Evolutionary conservation across 805 yeast species (phyloP), one percentile per base, ranked within the genome.

Genomic region (Lipomyces yamadae): DNA sequence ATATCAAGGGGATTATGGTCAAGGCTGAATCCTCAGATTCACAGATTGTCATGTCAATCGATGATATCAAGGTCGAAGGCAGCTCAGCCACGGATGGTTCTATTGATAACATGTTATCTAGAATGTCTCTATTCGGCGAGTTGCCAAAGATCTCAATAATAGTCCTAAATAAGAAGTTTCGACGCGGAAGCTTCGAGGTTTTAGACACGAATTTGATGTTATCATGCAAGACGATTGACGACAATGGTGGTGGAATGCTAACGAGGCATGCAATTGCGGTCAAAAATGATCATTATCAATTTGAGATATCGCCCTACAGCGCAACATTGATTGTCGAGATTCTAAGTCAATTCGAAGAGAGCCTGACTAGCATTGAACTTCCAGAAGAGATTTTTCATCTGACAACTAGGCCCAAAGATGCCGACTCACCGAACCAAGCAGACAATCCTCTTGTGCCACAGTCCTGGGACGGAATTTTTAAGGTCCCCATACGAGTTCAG

Each of bases 311-410:
- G 37, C 71, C 70, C n/a, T 62, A 54, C 32, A 66, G 70, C 24
- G 61, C 63, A 13, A 68, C 70, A 10, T 37, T 63, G 33, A 60
- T 67, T 59, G 71, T 68, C 2, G 64, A 65, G 35, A 61, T 68
- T 30, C 29, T 68, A 32, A 63, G 67, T 54, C 66, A 68, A 39
- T 67, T 60, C 39, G 70, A 68, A 52, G 70, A 68, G 58, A 30
- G 37, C 24, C 5, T 68, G 18, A 59, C 63, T 48, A 67, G 50
- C 39, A 58, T 68, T 2, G 70, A 68, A 53, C 42, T 66, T 13
- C 70, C 69, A 5, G 67, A 65, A 24, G 66, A 63, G 32, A 18
- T 63, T 5, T 59, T 60, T 37, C 64, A 60, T 50, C 60, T 68
- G 4, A 60, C 39, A n/a, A 34, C 56, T 18, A 29, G 33, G 13